These are phyloP conservation scores for Arthrobotrys megalospora DNA, from an alignment of 2,329 filamentous ascomycete genomes.

Conservation along the genomic window DNA sequence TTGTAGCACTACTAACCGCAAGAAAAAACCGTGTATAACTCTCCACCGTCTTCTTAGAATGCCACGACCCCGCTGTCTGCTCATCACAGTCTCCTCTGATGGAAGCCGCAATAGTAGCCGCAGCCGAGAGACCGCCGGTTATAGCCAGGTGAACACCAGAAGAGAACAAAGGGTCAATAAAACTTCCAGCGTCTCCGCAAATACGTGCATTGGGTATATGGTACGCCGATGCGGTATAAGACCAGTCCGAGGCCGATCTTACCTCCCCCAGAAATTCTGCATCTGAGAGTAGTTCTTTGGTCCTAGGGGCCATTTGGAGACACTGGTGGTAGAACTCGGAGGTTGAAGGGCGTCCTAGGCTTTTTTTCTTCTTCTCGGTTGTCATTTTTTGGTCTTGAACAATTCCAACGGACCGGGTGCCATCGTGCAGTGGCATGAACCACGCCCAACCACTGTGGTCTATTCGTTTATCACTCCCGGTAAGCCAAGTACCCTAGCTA, in stretches of 20 bases:
- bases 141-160: conserved; percentile 71
- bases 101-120: conserved; percentile 68
- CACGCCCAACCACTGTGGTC: conserved; percentile 72
- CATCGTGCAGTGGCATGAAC: conserved; percentile 71
- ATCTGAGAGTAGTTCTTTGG: conserved; percentile 65
- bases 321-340: conserved; percentile 67
- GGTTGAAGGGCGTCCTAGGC: conserved; percentile 54
- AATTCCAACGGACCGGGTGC: conserved; percentile 69
- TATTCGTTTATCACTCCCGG: conserved; percentile 51
- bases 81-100: conserved; percentile 68
- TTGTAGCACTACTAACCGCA: conserved; percentile 67
- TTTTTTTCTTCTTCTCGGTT: conserved; percentile 67
- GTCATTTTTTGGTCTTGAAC: conserved; percentile 68
- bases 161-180: conserved; percentile 71
- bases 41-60: conserved; percentile 69
- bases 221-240: conserved; percentile 70
- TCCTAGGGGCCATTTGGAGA: conserved; percentile 66
- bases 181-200: conserved; percentile 70
- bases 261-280: conserved; percentile 67
- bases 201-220: conserved; percentile 68
- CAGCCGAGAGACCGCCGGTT: conserved; percentile 69
- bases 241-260: conserved; percentile 70
- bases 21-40: conserved; percentile 71
- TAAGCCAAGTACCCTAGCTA: not conserved
- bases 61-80: conserved; percentile 67